Percentiles rank a stretch among this genome's conserved stretches.
These are phyloP conservation scores for Cymbomonas tetramitiformis DNA, from an alignment of 139 green algal species.

Conservation along the genomic window DNA sequence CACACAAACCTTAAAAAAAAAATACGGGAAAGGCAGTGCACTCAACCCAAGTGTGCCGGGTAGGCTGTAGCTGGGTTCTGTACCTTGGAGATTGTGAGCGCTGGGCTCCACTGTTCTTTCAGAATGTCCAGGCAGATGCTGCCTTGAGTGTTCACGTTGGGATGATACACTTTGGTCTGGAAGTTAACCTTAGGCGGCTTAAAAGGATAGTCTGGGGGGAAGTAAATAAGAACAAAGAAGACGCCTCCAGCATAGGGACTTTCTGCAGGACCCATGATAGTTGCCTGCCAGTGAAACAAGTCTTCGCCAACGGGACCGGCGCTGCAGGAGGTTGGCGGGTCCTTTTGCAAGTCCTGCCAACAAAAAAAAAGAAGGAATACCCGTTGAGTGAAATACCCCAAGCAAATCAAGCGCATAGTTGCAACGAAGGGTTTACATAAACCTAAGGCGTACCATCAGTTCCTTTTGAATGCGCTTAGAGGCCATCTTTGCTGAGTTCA, in stretches of 20 bases:
- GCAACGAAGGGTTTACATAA: background rate
- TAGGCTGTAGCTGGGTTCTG: too few species aligned
- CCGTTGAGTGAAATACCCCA: background rate
- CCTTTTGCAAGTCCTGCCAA: constrained; percentile 65
- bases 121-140: constrained; percentile 94
- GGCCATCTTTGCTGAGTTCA: too few species aligned
- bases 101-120: constrained; percentile 96
- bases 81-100: constrained; percentile 91
- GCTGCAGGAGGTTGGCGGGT: constrained; percentile 72
- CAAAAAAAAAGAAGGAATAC: background rate
- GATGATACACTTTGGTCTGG: constrained; percentile 95
- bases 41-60: background rate
- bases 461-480: constrained; percentile 72
- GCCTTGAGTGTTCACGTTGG: constrained; percentile 92
- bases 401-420: constrained; percentile 3
- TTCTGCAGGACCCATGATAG: constrained; percentile 70
- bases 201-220: constrained; percentile 90
- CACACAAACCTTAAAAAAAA: constrained; percentile 13
- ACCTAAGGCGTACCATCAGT: constrained; percentile 39
- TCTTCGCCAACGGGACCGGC: constrained; percentile 50
- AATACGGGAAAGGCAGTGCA: background rate
- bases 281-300: constrained; percentile 81
- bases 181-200: constrained; percentile 91
- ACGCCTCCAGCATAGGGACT: constrained; percentile 82
- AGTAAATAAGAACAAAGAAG: constrained; percentile 92